phyloP scores from a whole-genome alignment of 2,329 filamentous ascomycete genomes.

The Cercospora sesami region DNA sequence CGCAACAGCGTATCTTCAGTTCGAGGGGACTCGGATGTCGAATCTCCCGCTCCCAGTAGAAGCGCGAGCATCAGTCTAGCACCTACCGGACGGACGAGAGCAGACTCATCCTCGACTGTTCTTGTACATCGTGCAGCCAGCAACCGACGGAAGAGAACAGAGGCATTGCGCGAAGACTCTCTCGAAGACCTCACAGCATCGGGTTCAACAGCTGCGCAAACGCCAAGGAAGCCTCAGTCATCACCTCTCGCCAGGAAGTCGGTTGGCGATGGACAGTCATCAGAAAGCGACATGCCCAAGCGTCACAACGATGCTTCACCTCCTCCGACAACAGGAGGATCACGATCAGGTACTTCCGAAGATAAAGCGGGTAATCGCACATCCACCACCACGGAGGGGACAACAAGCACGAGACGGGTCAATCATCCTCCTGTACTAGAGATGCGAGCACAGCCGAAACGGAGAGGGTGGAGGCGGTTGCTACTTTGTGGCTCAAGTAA shows the following conservation, averaged over 20 bases:
- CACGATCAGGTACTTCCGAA: conserved; percentile 15
- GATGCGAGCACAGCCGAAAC: not conserved
- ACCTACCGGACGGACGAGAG: conserved; percentile 28
- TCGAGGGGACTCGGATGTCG: conserved; percentile 23
- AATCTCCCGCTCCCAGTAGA: conserved; percentile 18
- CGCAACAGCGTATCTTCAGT: conserved; percentile 31
- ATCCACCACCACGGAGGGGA: conserved; percentile 15
- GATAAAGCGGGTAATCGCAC: conserved; percentile 12
- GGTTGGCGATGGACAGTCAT: not conserved
- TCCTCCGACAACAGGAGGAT: not conserved
- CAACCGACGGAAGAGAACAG: conserved; percentile 34
- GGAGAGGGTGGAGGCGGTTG: conserved; percentile 17
- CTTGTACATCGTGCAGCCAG: conserved; percentile 39
- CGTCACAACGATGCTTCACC: not conserved
- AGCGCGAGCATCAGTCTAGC: conserved; percentile 21
- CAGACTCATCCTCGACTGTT: conserved; percentile 37
- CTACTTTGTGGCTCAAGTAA: conserved; percentile 13
- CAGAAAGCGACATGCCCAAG: not conserved
- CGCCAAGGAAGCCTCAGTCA: not conserved
- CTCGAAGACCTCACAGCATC: conserved; percentile 20
- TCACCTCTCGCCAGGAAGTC: conserved; percentile 14
- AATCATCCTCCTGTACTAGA: not conserved
- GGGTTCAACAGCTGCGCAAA: not conserved
- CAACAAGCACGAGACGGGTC: conserved; percentile 4
- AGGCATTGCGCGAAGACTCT: conserved; percentile 24